Base-by-base conservation (phyloP, 352 stramenopile species). In the Globisporangium irregulare region DNA sequence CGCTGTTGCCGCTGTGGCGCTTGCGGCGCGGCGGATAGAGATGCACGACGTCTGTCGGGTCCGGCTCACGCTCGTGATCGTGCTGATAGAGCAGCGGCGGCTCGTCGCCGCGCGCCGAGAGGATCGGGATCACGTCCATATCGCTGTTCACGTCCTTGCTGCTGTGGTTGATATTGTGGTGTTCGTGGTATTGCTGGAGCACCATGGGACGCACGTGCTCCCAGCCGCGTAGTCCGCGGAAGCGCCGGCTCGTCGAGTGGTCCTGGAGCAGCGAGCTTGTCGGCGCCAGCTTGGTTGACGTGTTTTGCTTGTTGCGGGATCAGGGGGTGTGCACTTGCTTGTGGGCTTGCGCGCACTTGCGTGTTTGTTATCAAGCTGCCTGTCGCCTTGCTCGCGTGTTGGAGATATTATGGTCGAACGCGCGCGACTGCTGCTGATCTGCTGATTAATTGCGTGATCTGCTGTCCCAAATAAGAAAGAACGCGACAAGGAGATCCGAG, bases 81-180 rank as follows among this genome's bases (percentile, higher is more conserved):
- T 53, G 48, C 8, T 53, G 66, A 58, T 62, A 64, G 2, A 72
- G 64, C 36, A 74, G 29, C 25, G 67, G 67, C 25, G 69, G 55
- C 38, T 80, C 72, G 43, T 73, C 66, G 27, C 41, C 41, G 41
- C 41, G 41, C 4, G 68, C 73, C 46, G 68, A 69, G 22, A 81
- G 64, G 41, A 77, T 66, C 56, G 72, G 69, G 57, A 67, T 68
- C 38, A 58, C 68, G 61, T 75, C 65, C 27, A 34, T 14, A 24
- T 64, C 67, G 24, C 12, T 25, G 12, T 5, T 54, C 18, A 18
- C 6, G 41, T 50, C 41, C 41, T 50, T 50, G 32, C 32, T 38
- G 32, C 32, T 38, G 41, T n/a, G 4, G 41, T 7, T n/a, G 8
- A 20, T 50, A n/a, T n/a, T 50, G 41, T 22, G 41, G 6, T 50